Evolutionary conservation across 495 filamentous ascomycete species (phyloP).

Genomic region (Cenococcum geophilum): DNA sequence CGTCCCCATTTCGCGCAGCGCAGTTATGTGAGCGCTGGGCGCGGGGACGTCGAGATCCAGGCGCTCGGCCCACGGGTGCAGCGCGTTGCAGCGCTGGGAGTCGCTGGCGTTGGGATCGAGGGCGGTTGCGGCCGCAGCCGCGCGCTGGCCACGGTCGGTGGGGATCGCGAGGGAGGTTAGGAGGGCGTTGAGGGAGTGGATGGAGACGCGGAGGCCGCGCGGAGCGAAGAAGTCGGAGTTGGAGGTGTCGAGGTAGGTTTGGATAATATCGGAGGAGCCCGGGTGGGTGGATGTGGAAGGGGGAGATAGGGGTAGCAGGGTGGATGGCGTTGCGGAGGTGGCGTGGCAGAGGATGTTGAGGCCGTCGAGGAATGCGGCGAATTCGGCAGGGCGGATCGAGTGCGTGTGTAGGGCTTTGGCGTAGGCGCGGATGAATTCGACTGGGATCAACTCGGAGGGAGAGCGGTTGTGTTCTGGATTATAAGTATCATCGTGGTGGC

Average conservation of each 20-base stretch:
- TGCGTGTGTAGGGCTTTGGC: slow-evolving; percentile 30
- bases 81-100: too few relatives aligned
- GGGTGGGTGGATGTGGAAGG: too few relatives aligned
- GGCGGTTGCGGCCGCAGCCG: slow-evolving; percentile 21
- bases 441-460: slow-evolving; percentile 5
- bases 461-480: too few relatives aligned
- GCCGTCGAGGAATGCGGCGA: slow-evolving; percentile 27
- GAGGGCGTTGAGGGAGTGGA: slow-evolving; percentile 17
- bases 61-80: too few relatives aligned
- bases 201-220: slow-evolving; percentile 12
- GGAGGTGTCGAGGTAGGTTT: slow-evolving; percentile 16
- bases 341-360: slow-evolving; percentile 25
- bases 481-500: too few relatives aligned
- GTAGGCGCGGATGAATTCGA: slow-evolving; percentile 28
- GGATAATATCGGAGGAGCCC: slow-evolving; percentile 2
- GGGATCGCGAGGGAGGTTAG: slow-evolving; percentile 15
- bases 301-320: too few relatives aligned
- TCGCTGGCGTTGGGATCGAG: too few relatives aligned
- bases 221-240: slow-evolving; percentile 30
- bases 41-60: too few relatives aligned
- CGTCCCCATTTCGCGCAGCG: too few relatives aligned
- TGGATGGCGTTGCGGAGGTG: slow-evolving; percentile 4
- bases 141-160: slow-evolving; percentile 16
- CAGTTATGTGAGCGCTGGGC: too few relatives aligned
- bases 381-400: slow-evolving; percentile 28